Percentiles rank a stretch among this genome's conserved stretches.
These are phyloP conservation scores for Brassica carinata DNA, from an alignment of 345 rosid species.

Conservation along the genomic window DNA sequence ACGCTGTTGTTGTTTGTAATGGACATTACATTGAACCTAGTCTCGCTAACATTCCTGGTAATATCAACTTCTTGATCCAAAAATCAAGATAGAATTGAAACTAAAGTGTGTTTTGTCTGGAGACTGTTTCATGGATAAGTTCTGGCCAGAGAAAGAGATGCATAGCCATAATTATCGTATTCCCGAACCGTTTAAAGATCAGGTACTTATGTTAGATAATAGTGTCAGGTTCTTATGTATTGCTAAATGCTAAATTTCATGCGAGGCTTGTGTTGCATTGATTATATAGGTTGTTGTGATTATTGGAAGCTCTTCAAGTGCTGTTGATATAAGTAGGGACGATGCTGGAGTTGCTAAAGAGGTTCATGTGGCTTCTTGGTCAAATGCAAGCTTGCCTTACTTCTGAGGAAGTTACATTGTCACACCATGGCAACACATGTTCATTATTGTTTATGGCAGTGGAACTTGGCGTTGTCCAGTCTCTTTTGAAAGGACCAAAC, in stretches of 20 bases:
- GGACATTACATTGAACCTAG: conserved; percentile 79
- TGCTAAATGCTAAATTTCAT: too few species aligned
- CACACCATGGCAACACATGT: too few species aligned
- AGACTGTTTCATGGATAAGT: conserved; percentile 50
- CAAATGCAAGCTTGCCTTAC: too few species aligned
- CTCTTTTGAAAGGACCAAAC: too few species aligned
- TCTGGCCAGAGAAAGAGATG: conserved; percentile 87
- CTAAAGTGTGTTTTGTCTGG: too few species aligned
- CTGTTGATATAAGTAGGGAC: conserved; percentile 73
- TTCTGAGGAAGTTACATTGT: too few species aligned
- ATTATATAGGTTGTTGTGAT: conserved; percentile 64
- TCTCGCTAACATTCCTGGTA: conserved; percentile 52
- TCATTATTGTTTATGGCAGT: too few species aligned
- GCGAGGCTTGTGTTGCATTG: neutral
- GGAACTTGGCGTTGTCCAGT: too few species aligned
- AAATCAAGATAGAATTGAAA: too few species aligned
- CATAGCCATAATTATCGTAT: conserved; percentile 84
- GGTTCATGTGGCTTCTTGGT: too few species aligned
- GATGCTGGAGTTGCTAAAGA: conserved; percentile 40
- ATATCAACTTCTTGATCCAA: too few species aligned
- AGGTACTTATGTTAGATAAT: conserved; percentile 35
- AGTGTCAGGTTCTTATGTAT: neutral
- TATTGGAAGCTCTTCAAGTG: conserved; percentile 74
- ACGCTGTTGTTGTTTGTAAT: conserved; percentile 76
- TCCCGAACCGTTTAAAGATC: conserved; percentile 64